Percentiles rank a stretch among this genome's conserved stretches.
phyloP scores from a whole-genome alignment of 208 protist genomes.

The Acanthamoeba culbertsoni region DNA sequence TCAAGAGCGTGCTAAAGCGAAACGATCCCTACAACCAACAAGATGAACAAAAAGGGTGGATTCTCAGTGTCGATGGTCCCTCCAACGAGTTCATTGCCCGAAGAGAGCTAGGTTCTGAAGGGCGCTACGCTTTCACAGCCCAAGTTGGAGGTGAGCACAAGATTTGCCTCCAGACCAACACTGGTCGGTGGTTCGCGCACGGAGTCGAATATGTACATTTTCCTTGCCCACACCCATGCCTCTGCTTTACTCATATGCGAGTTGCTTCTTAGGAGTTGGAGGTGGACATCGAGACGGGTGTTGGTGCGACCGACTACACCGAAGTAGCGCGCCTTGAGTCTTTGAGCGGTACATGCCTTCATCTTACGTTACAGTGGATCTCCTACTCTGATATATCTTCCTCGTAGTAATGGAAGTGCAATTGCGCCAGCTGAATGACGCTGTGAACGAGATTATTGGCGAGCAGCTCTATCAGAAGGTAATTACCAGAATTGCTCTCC shows the following conservation, averaged over 20 bases:
- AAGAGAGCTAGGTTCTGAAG: constrained; percentile 62
- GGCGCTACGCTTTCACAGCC: constrained; percentile 76
- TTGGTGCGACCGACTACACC: constrained; percentile 77
- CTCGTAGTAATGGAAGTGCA: constrained; percentile 69
- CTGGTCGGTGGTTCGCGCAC: constrained; percentile 73
- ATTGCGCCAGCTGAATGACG: constrained; percentile 75
- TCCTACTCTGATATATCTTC: background rate
- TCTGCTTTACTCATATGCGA: background rate
- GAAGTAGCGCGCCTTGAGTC: constrained; percentile 76
- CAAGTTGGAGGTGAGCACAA: constrained; percentile 79
- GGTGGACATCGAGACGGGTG: constrained; percentile 76
- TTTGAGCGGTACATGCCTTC: constrained; percentile 49
- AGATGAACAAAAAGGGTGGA: background rate
- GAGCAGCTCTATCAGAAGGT: constrained; percentile 82
- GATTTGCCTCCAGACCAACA: constrained; percentile 78
- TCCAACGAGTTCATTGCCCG: constrained; percentile 67
- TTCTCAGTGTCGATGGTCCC: constrained; percentile 60
- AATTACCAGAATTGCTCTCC: background rate
- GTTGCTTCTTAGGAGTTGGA: constrained; percentile 67
- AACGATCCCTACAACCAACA: constrained; percentile 58
- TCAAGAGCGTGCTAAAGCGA: constrained; percentile 10
- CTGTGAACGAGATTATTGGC: constrained; percentile 75
- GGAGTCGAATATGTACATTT: background rate
- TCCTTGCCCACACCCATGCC: background rate
- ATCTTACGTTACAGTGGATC: background rate